Conservation (phyloP, 2,329 filamentous ascomycete species). For the Colletotrichum lini region DNA sequence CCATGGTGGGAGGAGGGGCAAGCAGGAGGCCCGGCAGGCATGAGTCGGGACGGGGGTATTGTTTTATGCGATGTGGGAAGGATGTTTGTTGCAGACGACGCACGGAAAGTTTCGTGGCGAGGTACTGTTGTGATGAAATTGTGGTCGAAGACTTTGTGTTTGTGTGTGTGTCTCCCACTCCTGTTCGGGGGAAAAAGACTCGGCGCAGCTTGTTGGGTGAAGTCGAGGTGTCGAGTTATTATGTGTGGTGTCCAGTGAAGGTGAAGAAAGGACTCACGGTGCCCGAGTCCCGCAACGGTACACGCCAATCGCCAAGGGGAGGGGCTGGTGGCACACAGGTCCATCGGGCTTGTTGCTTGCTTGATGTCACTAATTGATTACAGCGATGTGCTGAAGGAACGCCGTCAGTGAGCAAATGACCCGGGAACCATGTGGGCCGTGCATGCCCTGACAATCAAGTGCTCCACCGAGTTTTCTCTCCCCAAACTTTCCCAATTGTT, state of each 20-base stretch:
- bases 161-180: neutral
- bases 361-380: constrained; percentile 40
- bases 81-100: constrained; percentile 16
- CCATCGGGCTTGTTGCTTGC: constrained; percentile 14
- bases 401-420: neutral
- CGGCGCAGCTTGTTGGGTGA: constrained; percentile 28
- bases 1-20: constrained; percentile 67
- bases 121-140: neutral
- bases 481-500: neutral
- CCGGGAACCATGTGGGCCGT: constrained; percentile 15
- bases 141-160: neutral
- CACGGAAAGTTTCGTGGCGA: constrained; percentile 30
- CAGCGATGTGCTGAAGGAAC: constrained; percentile 10
- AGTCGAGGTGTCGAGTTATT: constrained; percentile 21
- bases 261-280: constrained; percentile 14
- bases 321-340: neutral
- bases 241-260: constrained; percentile 7
- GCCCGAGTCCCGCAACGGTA: constrained; percentile 30
- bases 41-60: constrained; percentile 34
- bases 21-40: constrained; percentile 39
- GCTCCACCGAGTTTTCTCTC: constrained; percentile 6
- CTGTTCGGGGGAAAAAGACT: constrained; percentile 8
- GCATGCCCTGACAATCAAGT: constrained; percentile 11
- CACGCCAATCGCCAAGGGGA: constrained; percentile 10
- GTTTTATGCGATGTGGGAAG: constrained; percentile 27